Evolutionary conservation across 2,329 filamentous ascomycete species (phyloP), one percentile per base, ranked within the genome.

Genomic region (Xylaria sp.): DNA sequence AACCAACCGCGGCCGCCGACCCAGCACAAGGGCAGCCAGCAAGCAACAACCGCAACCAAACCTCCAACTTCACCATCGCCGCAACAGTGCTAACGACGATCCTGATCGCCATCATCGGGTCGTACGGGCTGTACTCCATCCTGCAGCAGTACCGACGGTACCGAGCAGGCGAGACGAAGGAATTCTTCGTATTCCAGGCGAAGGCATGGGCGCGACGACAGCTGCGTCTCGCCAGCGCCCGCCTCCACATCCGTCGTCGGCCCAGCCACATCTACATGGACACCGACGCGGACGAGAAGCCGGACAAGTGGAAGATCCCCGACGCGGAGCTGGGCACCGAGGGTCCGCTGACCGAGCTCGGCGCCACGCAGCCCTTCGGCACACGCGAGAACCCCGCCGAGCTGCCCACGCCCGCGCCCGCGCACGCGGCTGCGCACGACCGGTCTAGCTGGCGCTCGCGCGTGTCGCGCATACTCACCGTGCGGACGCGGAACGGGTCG

Each of bases 321-420:
- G 70, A 68, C 31, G 70, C 70, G 2, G 71, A 73, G 38, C 62
- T 73, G 13, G 70, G 67, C 3, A 67, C 66, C 3, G 68, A 69
- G 17, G 68, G 71, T 1, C 69, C 71, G 9, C 47, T 67, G 40
- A 60, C 70, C 1, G 71, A 73, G 25, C 55, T 73, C 15, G 67
- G 57, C 0, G n/a, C 59, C 15, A 58, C 51, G 4, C 25, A 62
- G 7, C 60, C 67, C 9, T 29, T 68, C 2, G 71, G 71, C 2
- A 67, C 68, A 3, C 66, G 56, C 10, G 69, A 68, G 31, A 73
- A 73, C 29, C 71, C 71, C 10, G 71, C 71, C 10, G 71, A 73
- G 62, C 60, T 73, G 7, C 49, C 56, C 6, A 49, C 25, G 1
- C 41, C 41, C 4, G 64, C 47, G 19, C 29, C 29, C 29, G 15